Evolutionary conservation across 495 filamentous ascomycete species (phyloP), one percentile per base, ranked within the genome.

Genomic region (Daldinia loculata): DNA sequence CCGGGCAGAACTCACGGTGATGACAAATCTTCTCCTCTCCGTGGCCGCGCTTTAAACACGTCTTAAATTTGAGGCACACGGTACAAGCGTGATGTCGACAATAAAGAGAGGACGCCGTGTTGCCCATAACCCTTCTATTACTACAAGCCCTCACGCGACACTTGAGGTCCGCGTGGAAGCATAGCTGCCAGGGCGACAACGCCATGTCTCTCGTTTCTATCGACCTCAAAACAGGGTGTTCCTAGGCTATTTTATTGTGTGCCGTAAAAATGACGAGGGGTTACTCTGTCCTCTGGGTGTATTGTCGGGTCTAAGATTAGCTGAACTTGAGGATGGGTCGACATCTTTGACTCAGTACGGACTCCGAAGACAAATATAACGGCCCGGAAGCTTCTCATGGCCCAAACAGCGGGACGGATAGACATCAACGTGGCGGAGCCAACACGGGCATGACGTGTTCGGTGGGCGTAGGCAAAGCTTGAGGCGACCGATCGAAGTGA

Each of bases 121-220:
- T 41, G 34, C 22, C 57, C 41, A 34, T 32, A 52, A 70, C 59
- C 4, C 71, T 53, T 62, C 39, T 70, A 36, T 70, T 74, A 24
- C 30, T 70, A 53, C 71, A 74, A 15, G 26, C 12, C 11, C 48
- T 41, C 34, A 65, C 66, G 14, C 45, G 57, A 59, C 71, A 74
- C 63, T 70, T 70, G 19, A 63, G 57, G 24, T 74, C 71, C 22
- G 62, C 51, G 15, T 72, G 70, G 56, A 69, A 72, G 61, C 70
- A 72, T 26, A 72, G 70, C 61, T 72, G 65, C 70, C 70, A 72
- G 24, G 70, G 65, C 9, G 65, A 72, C 22, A 72, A 12, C 5
- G 61, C 50, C 70, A 72, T 72, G 39, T n/a, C 6, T 26, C 22
- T 12, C 22, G 17, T 29, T 30, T 45, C 17, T 6, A 7, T n/a